Evolutionary conservation across 1,284 basidiomycete genomes (phyloP).

Genomic region (Ceratobasidium papillatum): DNA sequence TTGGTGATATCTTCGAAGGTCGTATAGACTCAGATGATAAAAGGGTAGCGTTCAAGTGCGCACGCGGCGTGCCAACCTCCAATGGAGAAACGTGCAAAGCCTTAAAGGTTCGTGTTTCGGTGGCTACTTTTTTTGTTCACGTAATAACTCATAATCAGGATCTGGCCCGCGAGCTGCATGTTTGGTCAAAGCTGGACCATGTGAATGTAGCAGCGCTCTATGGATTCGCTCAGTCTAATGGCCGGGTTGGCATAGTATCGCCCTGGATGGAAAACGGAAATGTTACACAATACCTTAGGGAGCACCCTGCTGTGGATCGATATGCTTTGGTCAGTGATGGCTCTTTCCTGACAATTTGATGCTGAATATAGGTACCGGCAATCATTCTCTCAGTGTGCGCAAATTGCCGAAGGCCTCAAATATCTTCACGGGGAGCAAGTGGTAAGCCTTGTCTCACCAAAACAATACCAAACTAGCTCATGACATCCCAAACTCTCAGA

Average conservation of each 20-base stretch:
- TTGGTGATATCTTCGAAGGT: too few species aligned
- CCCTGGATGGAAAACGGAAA: constrained; percentile 20
- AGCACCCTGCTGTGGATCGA: background rate
- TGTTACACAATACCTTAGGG: background rate
- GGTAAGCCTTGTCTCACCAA: background rate
- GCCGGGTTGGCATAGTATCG: background rate
- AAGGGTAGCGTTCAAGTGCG: too few species aligned
- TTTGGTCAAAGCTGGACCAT: background rate
- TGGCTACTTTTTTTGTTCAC: too few species aligned
- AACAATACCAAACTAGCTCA: background rate
- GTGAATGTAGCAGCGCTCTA: background rate
- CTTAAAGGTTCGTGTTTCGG: too few species aligned
- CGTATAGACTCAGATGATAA: too few species aligned
- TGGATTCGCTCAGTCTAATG: background rate
- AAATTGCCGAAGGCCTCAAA: background rate
- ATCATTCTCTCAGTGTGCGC: background rate
- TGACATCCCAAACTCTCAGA: background rate
- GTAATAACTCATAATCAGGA: background rate
- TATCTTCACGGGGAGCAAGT: background rate
- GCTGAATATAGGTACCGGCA: background rate
- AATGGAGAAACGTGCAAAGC: too few species aligned
- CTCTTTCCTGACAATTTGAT: background rate
- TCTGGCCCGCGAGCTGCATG: background rate
- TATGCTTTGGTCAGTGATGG: background rate
- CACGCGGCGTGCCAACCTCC: too few species aligned